Evolutionary conservation across 306 rosid species (phyloP), one percentile per base, ranked within the genome.

Genomic region (Dryas drummondii): DNA sequence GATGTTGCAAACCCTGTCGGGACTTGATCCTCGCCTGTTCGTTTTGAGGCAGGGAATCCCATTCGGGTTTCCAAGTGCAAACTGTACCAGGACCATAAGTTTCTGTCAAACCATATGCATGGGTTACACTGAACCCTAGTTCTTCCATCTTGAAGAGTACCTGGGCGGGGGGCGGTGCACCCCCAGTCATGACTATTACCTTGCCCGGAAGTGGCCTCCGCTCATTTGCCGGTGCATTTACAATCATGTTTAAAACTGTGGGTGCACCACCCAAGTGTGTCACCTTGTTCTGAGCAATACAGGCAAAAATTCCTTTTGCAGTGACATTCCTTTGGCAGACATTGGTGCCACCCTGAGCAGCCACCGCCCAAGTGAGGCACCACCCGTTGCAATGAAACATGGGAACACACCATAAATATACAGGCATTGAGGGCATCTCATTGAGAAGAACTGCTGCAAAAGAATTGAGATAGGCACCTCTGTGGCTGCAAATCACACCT

Each of bases 341-440:
- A 83, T 88, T 93, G 6, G 96, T 91, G 70, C 97, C 98, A 37
- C 98, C 97, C 53, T 91, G 98, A 71, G 93, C 97, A 79, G 98
- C 98, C 72, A 93, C 81, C 0, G 76, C 84, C 98, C 97, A 93
- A 53, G 93, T 78, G 78, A 93, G 88, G 83, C 96, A 91, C 98
- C 98, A 93, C 42, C 98, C 97, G 65, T 93, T 93, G 82, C 97
- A 93, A 82, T 93, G 98, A 77, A 93, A 93, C 98, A 93, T 93
- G 0, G 97, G 98, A 61, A 93, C 98, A 55, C 82, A 78, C 97
- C 98, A 93, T 45, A 93, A 70, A 78, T 89, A 91, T 17, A 93
- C 90, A 1, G 92, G 96, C 87, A 68, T 56, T 32, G 96, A 87
- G 52, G 10, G 14, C 96, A 93, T 93, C 51, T 89, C 92, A 52